Evolutionary conservation across 2,329 filamentous ascomycete species (phyloP), one percentile per base, ranked within the genome.

Genomic region (Colletotrichum acutatum): DNA sequence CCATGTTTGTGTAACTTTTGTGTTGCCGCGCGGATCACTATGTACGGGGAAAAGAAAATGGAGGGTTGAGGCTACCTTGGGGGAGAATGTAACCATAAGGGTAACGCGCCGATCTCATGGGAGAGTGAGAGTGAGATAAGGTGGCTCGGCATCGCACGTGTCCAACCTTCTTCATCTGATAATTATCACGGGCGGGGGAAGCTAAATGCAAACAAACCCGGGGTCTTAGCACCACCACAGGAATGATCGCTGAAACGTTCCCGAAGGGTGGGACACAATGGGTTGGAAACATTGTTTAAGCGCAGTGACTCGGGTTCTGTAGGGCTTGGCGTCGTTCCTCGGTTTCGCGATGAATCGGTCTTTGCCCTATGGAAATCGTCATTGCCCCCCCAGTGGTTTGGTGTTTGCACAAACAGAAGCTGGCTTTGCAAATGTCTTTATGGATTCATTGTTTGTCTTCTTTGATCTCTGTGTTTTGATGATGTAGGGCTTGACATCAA

Each of bases 191-290:
- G 16, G 14, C 7, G 30, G 22, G 9, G 14, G n/a, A 22, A 26
- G 30, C 16, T 30, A 24, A n/a, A 63, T 28, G 24, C 7, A 24
- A 26, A 34, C n/a, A n/a, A 16, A 24, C 46, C 46, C n/a, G 34
- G 49, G 61, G 61, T 37, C 61, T n/a, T 14, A 32, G 4, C 30
- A 37, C 46, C 46, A 42, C 37, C 14, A 28, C 49, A 64, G 30
- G 12, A 37, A 9, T 37, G 28, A 54, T 53, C 46, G 61, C 32
- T 64, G 61, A 64, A 64, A 64, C 61, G 28, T 34, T 60, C 46
- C 61, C n/a, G 42, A 54, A 26, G 5, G n/a, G 28, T n/a, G 26
- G 37, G 14, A 42, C 37, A n/a, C 16, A 14, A 5, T 12, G 30
- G 9, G 57, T 60, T 30, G 57, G 57, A 60, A 60, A 42, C 57